These are phyloP conservation scores for Ceratorhiza oryzae-sativae DNA, from an alignment of 1,284 basidiomycete genomes.

Conservation along the genomic window DNA sequence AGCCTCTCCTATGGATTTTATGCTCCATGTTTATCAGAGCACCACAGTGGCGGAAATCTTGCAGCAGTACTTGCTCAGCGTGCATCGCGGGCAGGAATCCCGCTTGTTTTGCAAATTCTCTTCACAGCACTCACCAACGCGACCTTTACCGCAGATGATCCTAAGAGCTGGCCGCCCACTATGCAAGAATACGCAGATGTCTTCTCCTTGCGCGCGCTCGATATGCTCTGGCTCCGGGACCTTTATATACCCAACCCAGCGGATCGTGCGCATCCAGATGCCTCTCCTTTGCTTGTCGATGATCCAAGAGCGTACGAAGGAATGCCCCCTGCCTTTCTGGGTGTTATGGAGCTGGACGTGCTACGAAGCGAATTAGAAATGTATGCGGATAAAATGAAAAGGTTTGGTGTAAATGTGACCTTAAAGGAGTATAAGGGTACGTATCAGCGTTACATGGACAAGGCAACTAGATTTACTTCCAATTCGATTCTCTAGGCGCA, in stretches of 20 bases:
- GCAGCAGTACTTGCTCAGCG: conserved; percentile 71
- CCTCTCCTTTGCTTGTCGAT: conserved; percentile 63
- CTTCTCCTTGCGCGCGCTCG: conserved; percentile 64
- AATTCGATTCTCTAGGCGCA: neutral
- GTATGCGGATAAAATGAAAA: conserved; percentile 67
- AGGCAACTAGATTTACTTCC: neutral
- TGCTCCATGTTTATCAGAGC: neutral
- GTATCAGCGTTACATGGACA: conserved; percentile 41
- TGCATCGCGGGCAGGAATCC: conserved; percentile 61
- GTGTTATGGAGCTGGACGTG: conserved; percentile 64
- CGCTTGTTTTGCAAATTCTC: conserved; percentile 68
- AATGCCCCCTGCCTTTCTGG: conserved; percentile 51
- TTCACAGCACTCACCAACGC: conserved; percentile 66
- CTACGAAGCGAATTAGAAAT: conserved; percentile 69
- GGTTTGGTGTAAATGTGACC: conserved; percentile 63
- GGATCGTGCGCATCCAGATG: conserved; percentile 70
- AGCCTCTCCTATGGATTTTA: conserved; percentile 9
- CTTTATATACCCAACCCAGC: conserved; percentile 69
- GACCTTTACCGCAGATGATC: conserved; percentile 64
- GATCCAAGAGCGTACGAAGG: conserved; percentile 11
- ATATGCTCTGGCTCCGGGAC: conserved; percentile 75
- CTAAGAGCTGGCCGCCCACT: conserved; percentile 47
- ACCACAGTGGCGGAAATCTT: conserved; percentile 65
- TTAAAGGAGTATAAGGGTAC: conserved; percentile 59
- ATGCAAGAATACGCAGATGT: conserved; percentile 68